Conservation (phyloP, 768 basidiomycete species). For the Lactarius pseudohatsudake region DNA sequence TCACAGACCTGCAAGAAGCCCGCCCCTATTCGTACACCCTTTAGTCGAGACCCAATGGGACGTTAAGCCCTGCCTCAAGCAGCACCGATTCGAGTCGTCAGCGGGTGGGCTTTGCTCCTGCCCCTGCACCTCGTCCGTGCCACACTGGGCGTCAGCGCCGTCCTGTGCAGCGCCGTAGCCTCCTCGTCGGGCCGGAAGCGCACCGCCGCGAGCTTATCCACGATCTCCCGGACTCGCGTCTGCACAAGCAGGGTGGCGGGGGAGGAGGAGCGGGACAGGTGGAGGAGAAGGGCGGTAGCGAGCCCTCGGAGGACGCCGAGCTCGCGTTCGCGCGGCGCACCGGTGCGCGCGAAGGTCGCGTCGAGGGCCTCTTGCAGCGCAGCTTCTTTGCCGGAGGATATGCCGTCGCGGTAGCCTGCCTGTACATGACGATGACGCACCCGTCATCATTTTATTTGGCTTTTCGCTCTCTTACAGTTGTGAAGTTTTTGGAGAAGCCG, state of each 20-base stretch:
- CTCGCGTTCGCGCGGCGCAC: conserved; percentile 45
- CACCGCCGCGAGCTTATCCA: conserved; percentile 53
- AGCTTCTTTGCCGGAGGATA: conserved; percentile 83
- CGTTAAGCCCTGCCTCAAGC: conserved; percentile 7
- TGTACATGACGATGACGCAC: conserved; percentile 36
- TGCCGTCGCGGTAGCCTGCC: conserved; percentile 97
- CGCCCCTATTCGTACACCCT: not conserved
- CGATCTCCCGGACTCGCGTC: conserved; percentile 46
- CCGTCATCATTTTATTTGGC: not conserved
- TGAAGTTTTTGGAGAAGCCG: conserved; percentile 66
- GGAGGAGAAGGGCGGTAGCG: conserved; percentile 39
- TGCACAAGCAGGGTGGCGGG: not conserved
- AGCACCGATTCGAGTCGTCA: conserved; percentile 18
- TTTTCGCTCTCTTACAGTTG: conserved; percentile 35
- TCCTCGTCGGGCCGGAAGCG: conserved; percentile 68
- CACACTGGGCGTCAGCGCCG: not conserved
- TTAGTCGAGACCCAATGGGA: conserved; percentile 4
- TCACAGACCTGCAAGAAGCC: not conserved
- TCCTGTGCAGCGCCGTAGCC: conserved; percentile 43
- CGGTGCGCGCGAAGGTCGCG: conserved; percentile 60
- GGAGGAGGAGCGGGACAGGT: conserved; percentile 26
- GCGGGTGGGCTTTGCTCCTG: not conserved
- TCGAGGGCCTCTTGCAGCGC: conserved; percentile 91
- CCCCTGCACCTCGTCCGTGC: not conserved
- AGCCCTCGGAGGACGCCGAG: conserved; percentile 77